phyloP scores from a whole-genome alignment of 2,329 filamentous ascomycete genomes.

The Phaeosphaeria sp. region DNA sequence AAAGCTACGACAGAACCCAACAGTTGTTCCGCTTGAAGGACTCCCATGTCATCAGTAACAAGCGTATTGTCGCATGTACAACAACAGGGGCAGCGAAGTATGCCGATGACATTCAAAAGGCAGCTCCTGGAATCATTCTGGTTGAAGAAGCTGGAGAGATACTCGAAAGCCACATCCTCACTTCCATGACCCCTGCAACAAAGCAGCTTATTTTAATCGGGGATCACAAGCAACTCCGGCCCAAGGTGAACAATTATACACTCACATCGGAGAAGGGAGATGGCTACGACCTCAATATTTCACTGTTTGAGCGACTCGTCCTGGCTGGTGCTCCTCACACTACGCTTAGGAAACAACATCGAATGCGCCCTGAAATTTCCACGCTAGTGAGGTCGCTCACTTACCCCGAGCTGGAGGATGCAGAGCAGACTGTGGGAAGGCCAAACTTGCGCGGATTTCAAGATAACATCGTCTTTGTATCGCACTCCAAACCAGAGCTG shows the following conservation, averaged over 20 bases:
- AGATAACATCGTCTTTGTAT: conserved; percentile 69
- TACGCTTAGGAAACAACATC: conserved; percentile 67
- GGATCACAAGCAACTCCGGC: conserved; percentile 75
- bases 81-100: conserved; percentile 74
- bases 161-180: conserved; percentile 70
- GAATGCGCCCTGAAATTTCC: conserved; percentile 74
- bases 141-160: conserved; percentile 79
- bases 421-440: conserved; percentile 56
- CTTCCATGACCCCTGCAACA: conserved; percentile 62
- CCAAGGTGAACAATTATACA: conserved; percentile 68
- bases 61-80: conserved; percentile 72
- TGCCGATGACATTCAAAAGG: conserved; percentile 59
- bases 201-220: conserved; percentile 75
- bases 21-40: conserved; percentile 34
- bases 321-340: conserved; percentile 60
- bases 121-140: conserved; percentile 66
- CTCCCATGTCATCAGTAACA: conserved; percentile 54
- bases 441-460: conserved; percentile 63
- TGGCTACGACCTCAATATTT: conserved; percentile 71
- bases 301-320: conserved; percentile 73
- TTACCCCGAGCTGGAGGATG: conserved; percentile 69
- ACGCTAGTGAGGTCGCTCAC: conserved; percentile 63
- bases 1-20: conserved; percentile 49
- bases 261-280: conserved; percentile 69
- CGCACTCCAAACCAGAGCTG: conserved; percentile 65